Conservation (phyloP, 148 eudicot species). For the Camellia granthamiana region DNA sequence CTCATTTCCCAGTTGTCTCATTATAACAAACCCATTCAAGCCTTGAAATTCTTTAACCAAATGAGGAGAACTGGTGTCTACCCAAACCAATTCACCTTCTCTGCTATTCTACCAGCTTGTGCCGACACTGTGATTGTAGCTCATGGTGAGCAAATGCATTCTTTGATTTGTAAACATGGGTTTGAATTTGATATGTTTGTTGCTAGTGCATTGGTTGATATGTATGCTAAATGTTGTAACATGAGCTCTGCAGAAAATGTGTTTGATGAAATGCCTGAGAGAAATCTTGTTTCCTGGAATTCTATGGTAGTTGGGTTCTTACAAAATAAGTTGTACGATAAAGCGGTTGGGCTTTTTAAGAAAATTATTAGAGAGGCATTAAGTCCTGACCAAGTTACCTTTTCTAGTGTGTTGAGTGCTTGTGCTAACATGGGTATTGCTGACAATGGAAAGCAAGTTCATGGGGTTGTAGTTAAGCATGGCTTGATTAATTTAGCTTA, state of each 20-base stretch:
- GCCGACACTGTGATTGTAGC: constrained; percentile 19
- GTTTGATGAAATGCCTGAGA: constrained; percentile 17
- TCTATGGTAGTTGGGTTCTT: constrained; percentile 39
- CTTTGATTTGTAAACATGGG: constrained; percentile 43
- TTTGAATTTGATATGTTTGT: constrained; percentile 39
- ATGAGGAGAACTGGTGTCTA: constrained; percentile 37
- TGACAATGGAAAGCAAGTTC: constrained; percentile 38
- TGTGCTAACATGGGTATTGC: constrained; percentile 42
- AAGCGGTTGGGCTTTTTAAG: constrained; percentile 29
- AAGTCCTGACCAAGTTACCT: constrained; percentile 37
- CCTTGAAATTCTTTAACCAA: constrained; percentile 31
- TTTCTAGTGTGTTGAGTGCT: constrained; percentile 50
- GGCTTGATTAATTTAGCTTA: constrained; percentile 29
- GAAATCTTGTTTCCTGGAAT: constrained; percentile 19
- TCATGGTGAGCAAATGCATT: constrained; percentile 47
- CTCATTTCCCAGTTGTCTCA: constrained; percentile 40
- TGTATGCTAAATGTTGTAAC: constrained; percentile 46
- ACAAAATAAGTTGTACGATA: constrained; percentile 22
- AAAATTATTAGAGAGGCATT: constrained; percentile 26
- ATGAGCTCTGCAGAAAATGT: constrained; percentile 22
- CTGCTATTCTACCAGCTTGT: constrained; percentile 47
- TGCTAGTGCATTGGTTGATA: constrained; percentile 46
- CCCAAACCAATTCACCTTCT: constrained; percentile 56
- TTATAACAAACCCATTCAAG: constrained; percentile 24
- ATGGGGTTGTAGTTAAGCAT: constrained; percentile 34